phyloP scores from a whole-genome alignment of 1,284 basidiomycete genomes.

The Abortiporus biennis region DNA sequence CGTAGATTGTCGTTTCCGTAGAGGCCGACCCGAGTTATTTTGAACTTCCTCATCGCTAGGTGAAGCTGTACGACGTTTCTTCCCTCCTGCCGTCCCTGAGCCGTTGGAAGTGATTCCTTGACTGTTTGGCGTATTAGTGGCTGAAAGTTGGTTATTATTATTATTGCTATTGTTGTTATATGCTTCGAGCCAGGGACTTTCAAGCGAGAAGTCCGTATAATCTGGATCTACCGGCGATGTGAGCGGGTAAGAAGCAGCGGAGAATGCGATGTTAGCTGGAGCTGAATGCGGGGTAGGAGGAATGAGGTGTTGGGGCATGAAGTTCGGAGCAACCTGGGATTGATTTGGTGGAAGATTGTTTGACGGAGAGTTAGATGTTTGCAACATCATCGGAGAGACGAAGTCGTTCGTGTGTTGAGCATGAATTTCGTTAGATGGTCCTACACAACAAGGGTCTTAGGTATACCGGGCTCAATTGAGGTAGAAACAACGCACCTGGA shows the following conservation, averaged over 20 bases:
- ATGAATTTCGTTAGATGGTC: constrained; percentile 60
- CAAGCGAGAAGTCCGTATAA: constrained; percentile 63
- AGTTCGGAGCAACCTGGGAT: constrained; percentile 23
- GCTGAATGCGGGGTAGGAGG: constrained; percentile 40
- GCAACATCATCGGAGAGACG: constrained; percentile 55
- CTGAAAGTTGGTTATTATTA: no score
- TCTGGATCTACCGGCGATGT: constrained; percentile 49
- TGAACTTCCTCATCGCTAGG: constrained; percentile 26
- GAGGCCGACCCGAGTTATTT: constrained; percentile 28
- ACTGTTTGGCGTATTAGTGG: no score
- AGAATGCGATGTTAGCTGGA: constrained; percentile 59
- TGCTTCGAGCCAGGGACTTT: constrained; percentile 70
- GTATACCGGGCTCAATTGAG: constrained; percentile 1
- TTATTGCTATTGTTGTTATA: constrained; percentile 26
- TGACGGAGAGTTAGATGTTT: constrained; percentile 22
- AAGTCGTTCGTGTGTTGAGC: constrained; percentile 55
- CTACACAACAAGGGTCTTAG: constrained; percentile 25
- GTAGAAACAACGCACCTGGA: constrained; percentile 43
- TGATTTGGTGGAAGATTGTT: no score
- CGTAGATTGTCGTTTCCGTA: constrained; percentile 42
- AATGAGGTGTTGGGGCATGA: constrained; percentile 23
- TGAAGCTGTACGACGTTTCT: constrained; percentile 27
- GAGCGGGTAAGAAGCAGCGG: constrained; percentile 20
- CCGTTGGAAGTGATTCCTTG: no score
- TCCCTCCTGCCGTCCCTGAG: constrained; percentile 8